Conservation (phyloP, 371 early-diverging fungal species). For the Rhizopus arrhizus region DNA sequence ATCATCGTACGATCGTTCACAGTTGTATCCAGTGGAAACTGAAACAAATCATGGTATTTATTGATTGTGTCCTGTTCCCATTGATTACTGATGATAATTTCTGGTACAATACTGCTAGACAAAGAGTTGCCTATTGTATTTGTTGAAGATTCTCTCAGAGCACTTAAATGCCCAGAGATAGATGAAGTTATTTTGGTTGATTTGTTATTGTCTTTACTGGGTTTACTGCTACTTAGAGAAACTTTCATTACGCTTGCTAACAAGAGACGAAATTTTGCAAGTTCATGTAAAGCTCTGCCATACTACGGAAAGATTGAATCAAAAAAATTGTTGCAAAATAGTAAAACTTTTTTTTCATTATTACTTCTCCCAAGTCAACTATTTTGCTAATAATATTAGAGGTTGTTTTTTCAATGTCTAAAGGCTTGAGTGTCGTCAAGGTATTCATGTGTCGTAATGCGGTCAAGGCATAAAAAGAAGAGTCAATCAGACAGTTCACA, state of each 20-base stretch:
- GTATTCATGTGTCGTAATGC: slow-evolving; percentile 44
- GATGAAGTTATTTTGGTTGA: background rate
- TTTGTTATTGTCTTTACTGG: background rate
- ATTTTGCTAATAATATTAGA: slow-evolving; percentile 51
- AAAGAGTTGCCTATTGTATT: background rate
- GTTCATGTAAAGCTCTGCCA: slow-evolving; percentile 44
- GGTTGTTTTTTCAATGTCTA: slow-evolving; percentile 48
- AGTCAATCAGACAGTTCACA: slow-evolving; percentile 43
- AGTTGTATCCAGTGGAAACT: slow-evolving; percentile 33
- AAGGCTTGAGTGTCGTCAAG: slow-evolving; percentile 32
- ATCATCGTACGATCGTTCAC: slow-evolving; percentile 40
- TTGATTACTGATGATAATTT: slow-evolving; percentile 4
- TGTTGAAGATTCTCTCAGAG: slow-evolving; percentile 5
- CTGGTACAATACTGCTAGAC: slow-evolving; percentile 10
- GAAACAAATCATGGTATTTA: slow-evolving; percentile 36
- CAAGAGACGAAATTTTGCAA: slow-evolving; percentile 27
- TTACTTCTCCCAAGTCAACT: slow-evolving; percentile 49
- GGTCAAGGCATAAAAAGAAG: slow-evolving; percentile 37
- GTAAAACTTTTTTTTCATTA: background rate
- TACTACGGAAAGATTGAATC: slow-evolving; percentile 24
- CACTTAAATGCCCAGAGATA: background rate
- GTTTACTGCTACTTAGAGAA: background rate
- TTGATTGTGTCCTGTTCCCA: slow-evolving; percentile 35
- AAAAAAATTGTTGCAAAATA: background rate
- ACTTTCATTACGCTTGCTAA: slow-evolving; percentile 32